Percentiles rank a stretch among this genome's conserved stretches.
These are phyloP conservation scores for Hyaloperonospora arabidopsidis DNA, from an alignment of 352 stramenopile genomes.

Conservation along the genomic window DNA sequence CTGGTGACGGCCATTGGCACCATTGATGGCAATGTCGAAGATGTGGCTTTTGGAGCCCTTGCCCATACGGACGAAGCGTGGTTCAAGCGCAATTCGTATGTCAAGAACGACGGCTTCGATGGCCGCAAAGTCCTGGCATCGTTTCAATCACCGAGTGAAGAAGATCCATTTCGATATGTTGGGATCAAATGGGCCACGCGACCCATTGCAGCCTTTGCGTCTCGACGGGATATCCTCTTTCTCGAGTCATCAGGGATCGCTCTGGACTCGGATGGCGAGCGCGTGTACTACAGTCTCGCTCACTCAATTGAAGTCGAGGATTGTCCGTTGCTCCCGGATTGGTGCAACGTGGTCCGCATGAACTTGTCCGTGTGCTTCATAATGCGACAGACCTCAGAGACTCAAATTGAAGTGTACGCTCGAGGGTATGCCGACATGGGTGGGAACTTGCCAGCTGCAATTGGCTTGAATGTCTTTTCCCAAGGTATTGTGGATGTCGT, in stretches of 20 bases:
- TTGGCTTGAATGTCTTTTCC: conserved; percentile 28
- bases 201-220: conserved; percentile 30
- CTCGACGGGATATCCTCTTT: conserved; percentile 38
- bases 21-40: conserved; percentile 36
- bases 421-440: conserved; percentile 37
- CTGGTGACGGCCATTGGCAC: conserved; percentile 29
- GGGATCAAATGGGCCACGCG: conserved; percentile 41
- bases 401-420: conserved; percentile 42
- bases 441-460: conserved; percentile 26
- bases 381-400: conserved; percentile 29
- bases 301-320: conserved; percentile 38
- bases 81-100: conserved; percentile 34
- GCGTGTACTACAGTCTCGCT: conserved; percentile 39
- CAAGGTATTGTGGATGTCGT: conserved; percentile 27
- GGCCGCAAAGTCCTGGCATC: conserved; percentile 31
- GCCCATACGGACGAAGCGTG: conserved; percentile 31
- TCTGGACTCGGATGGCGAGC: conserved; percentile 33
- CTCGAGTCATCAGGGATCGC: conserved; percentile 40
- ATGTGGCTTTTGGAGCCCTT: conserved; percentile 38
- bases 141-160: conserved; percentile 31
- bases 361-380: conserved; percentile 51
- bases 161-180: conserved; percentile 47
- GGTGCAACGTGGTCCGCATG: conserved; percentile 32
- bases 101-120: conserved; percentile 39
- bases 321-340: conserved; percentile 17